Base-by-base conservation (phyloP, 2,329 filamentous ascomycete species). In the Coniochaeta sp. region DNA sequence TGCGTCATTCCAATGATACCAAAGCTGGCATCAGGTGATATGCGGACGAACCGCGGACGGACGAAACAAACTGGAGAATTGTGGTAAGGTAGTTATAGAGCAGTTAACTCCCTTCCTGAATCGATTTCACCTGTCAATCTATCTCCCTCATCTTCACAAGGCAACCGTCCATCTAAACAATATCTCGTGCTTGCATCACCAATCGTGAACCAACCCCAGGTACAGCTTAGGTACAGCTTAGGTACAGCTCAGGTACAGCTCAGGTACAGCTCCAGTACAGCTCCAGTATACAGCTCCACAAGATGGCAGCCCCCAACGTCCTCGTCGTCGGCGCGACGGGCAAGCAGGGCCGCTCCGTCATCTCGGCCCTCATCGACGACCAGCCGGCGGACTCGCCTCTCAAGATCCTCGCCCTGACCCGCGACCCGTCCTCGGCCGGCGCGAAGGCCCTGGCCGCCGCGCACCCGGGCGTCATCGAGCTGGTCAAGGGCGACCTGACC, bases 301-400 rank as follows among this genome's bases (percentile, higher is more conserved):
- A n/a, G n/a, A 69, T 68, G 65, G 44, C 66, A 10, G n/a, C 59
- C 9, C 60, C 60, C 22, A 69, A 61, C 28, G 68, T 74, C 58
- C 71, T 74, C 62, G 62, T 75, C 62, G 68, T 73, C n/a, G 72
- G 72, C 57, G 73, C 73, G 2, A 74, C 73, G 16, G 73, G 73
- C 62, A 64, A 73, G 44, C 73, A 74, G 63, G 73, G 71, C 60
- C 65, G 68, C 44, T 68, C 64, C 26, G 62, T 64, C 14, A 32
- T 67, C 66, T 61, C 62, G 30, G 67, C 69, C 30, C 68, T 74
- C 8, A 61, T 66, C 14, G 65, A 65, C 34, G 67, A 70, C 44
- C 64, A 65, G 30, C 56, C 58, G 9, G 55, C 63, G 44, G 24
- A 60, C 61, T 40, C 59, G 10, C 47, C 38, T 17, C 30, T 63